These are phyloP conservation scores for Croton laevigatus DNA, from an alignment of 441 rosid species.

Conservation along the genomic window DNA sequence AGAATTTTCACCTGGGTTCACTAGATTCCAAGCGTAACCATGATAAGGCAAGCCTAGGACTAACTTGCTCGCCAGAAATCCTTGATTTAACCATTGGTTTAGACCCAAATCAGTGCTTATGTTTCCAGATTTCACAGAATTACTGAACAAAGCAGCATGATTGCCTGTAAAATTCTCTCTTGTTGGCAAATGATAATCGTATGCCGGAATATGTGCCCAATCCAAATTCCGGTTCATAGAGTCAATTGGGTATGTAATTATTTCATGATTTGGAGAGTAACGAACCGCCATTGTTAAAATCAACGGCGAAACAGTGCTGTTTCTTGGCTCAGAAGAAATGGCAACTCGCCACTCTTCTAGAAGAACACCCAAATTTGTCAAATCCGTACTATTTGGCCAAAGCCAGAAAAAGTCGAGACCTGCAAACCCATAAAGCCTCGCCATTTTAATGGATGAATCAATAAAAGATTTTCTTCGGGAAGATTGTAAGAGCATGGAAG, in stretches of 20 bases:
- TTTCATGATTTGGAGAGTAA: conserved; percentile 19
- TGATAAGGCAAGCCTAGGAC: conserved; percentile 49
- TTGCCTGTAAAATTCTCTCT: conserved; percentile 35
- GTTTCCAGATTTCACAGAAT: conserved; percentile 25
- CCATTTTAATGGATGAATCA: conserved; percentile 32
- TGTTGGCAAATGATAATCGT: conserved; percentile 43
- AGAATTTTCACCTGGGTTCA: conserved; percentile 19
- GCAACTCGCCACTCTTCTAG: conserved; percentile 47
- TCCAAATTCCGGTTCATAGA: conserved; percentile 34
- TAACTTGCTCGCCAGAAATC: conserved; percentile 36
- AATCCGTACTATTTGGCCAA: conserved; percentile 33
- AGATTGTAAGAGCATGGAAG: conserved; percentile 25
- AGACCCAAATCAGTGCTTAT: conserved; percentile 40
- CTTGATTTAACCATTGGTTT: conserved; percentile 29
- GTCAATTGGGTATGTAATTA: conserved; percentile 31
- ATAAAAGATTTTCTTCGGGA: conserved; percentile 34
- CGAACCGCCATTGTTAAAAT: conserved; percentile 26
- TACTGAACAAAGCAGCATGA: conserved; percentile 44
- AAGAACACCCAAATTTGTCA: conserved; percentile 23
- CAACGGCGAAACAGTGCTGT: conserved; percentile 18
- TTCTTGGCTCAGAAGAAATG: conserved; percentile 30
- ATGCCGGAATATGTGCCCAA: conserved; percentile 45
- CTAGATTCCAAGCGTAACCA: conserved; percentile 49
- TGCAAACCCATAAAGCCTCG: conserved; percentile 37
- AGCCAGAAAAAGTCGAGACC: conserved; percentile 39